Conservation (phyloP, 129 eudicot genomes). For the Flaveria ramosissima region DNA sequence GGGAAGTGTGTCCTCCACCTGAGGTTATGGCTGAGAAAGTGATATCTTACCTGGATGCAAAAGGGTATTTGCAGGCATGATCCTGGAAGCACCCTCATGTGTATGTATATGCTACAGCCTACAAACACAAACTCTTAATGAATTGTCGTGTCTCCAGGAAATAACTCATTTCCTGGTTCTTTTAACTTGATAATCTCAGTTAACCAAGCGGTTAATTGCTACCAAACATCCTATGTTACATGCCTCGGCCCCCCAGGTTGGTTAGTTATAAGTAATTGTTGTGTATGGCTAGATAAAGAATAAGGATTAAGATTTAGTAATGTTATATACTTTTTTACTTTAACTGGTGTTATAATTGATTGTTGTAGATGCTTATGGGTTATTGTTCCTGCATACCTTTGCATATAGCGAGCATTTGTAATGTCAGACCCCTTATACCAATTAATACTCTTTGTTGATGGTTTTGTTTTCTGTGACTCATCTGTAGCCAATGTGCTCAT, state of each 20-base stretch:
- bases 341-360: neutral
- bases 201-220: conserved; percentile 23
- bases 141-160: conserved; percentile 35
- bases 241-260: neutral
- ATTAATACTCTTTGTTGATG: no score
- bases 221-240: neutral
- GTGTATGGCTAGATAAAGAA: conserved; percentile 19
- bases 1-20: conserved; percentile 63
- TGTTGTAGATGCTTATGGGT: neutral
- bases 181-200: neutral
- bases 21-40: conserved; percentile 66
- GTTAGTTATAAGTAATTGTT: neutral
- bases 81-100: neutral
- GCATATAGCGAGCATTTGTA: neutral
- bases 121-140: neutral
- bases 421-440: no score
- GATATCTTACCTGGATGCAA: conserved; percentile 63
- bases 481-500: no score
- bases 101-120: conserved; percentile 8
- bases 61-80: conserved; percentile 73
- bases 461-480: no score
- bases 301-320: conserved; percentile 10
- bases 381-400: neutral
- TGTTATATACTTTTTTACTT: conserved; percentile 3
- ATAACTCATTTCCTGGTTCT: conserved; percentile 47